These are phyloP conservation scores for Saccharomycopsis fibuligera DNA, from an alignment of 805 yeast genomes.

Conservation along the genomic window DNA sequence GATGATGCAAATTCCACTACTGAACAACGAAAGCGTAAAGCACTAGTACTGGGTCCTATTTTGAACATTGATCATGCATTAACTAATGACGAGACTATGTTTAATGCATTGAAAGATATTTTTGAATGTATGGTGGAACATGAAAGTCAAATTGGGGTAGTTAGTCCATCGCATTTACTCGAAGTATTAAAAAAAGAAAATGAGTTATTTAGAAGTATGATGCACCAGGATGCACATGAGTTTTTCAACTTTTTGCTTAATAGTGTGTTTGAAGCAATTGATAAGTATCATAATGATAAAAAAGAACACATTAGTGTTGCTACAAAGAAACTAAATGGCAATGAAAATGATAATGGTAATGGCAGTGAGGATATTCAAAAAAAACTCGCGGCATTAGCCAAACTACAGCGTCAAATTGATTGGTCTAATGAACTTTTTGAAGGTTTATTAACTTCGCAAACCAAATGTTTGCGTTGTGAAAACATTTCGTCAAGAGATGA, in stretches of 20 bases:
- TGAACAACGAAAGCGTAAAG: slow-evolving; percentile 74
- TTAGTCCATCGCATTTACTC: slow-evolving; percentile 71
- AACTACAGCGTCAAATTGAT: slow-evolving; percentile 25
- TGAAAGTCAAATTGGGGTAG: slow-evolving; percentile 66
- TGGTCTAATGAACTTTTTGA: slow-evolving; percentile 71
- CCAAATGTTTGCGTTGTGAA: slow-evolving; percentile 87
- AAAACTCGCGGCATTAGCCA: slow-evolving; percentile 4
- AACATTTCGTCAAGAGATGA: slow-evolving; percentile 76
- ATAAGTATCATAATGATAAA: slow-evolving; percentile 24
- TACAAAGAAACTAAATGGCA: slow-evolving; percentile 17
- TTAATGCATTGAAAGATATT: slow-evolving; percentile 71
- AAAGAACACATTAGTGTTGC: slow-evolving; percentile 4
- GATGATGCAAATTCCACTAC: slow-evolving; percentile 39
- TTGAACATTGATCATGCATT: slow-evolving; percentile 70
- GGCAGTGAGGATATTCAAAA: slow-evolving; percentile 10
- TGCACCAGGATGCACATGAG: slow-evolving; percentile 99
- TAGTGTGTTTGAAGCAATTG: slow-evolving; percentile 45
- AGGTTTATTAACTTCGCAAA: slow-evolving; percentile 80
- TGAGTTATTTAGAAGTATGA: slow-evolving; percentile 76
- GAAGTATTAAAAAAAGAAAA: slow-evolving; percentile 75
- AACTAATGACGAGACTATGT: slow-evolving; percentile 43
- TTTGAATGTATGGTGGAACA: slow-evolving; percentile 80
- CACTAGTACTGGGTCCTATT: slow-evolving; percentile 76
- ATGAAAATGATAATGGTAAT: neutral
- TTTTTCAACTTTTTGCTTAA: slow-evolving; percentile 83